A percentile compares a stretch with the other conserved stretches of the same genome.
These are phyloP conservation scores for Chrysoporthe cubensis DNA, from an alignment of 2,329 filamentous ascomycete genomes.

Conservation along the genomic window DNA sequence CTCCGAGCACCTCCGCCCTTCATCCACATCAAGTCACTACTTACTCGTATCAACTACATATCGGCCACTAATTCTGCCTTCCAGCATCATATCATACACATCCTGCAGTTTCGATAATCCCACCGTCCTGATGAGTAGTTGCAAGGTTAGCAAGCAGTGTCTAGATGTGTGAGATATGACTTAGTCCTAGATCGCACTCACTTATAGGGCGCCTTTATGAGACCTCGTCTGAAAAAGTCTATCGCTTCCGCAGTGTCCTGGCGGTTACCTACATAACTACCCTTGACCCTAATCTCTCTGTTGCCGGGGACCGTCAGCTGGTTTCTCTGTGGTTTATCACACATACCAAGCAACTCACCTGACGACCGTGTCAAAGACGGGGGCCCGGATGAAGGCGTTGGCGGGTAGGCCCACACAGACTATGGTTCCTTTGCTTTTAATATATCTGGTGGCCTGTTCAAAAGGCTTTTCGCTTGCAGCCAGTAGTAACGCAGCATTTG, in stretches of 20 bases:
- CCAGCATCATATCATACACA: constrained; percentile 76
- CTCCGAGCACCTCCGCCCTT: too few species aligned
- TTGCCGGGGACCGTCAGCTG: background rate
- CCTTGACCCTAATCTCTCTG: constrained; percentile 88
- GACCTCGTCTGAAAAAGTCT: constrained; percentile 82
- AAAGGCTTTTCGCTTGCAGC: constrained; percentile 90
- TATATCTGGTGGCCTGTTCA: constrained; percentile 89
- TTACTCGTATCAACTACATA: constrained; percentile 77
- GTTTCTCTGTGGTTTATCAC: background rate
- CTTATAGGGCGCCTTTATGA: constrained; percentile 89
- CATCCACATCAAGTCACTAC: constrained; percentile 41
- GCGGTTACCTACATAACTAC: constrained; percentile 91
- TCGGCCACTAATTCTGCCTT: constrained; percentile 72
- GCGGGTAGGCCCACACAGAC: constrained; percentile 89
- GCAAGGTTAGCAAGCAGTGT: background rate
- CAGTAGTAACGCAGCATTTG: constrained; percentile 84
- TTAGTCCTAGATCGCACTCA: background rate
- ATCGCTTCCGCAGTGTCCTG: constrained; percentile 86
- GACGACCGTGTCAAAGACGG: constrained; percentile 87
- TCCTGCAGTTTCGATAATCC: constrained; percentile 78
- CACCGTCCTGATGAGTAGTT: constrained; percentile 55
- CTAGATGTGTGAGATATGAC: background rate
- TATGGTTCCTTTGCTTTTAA: constrained; percentile 79
- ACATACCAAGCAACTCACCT: background rate
- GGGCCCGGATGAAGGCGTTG: constrained; percentile 76